phyloP scores from a whole-genome alignment of 2,329 filamentous ascomycete genomes.

The Neospermospora avenae region DNA sequence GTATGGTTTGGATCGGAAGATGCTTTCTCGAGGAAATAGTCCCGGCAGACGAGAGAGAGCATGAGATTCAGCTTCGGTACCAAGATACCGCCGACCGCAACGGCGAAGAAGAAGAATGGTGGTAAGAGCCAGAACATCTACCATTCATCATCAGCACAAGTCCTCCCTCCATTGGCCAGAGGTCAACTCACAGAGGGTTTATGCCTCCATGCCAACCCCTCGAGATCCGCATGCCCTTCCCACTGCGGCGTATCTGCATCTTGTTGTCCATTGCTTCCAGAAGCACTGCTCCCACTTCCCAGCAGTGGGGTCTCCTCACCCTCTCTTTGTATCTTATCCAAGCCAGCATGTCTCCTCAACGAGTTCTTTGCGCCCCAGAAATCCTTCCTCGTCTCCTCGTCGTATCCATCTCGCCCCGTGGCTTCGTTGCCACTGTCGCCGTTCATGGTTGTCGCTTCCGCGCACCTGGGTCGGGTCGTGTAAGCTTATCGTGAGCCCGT shows the following conservation, averaged over 20 bases:
- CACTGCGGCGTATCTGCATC: slow-evolving; percentile 37
- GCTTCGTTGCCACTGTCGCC: slow-evolving; percentile 5
- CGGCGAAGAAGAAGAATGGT: slow-evolving; percentile 75
- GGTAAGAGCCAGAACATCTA: slow-evolving; percentile 81
- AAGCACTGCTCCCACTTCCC: slow-evolving; percentile 19
- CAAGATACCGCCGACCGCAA: slow-evolving; percentile 81
- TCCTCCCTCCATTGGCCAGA: too few species aligned
- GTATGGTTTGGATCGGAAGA: slow-evolving; percentile 55
- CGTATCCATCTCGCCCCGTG: background rate
- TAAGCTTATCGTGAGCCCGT: slow-evolving; percentile 9
- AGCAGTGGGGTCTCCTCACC: slow-evolving; percentile 27
- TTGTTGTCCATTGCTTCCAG: slow-evolving; percentile 10
- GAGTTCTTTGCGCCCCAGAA: slow-evolving; percentile 28
- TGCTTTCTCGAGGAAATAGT: slow-evolving; percentile 72
- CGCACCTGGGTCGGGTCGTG: background rate
- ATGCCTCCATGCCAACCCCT: slow-evolving; percentile 58
- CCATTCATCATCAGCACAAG: slow-evolving; percentile 26
- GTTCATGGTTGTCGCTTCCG: slow-evolving; percentile 19
- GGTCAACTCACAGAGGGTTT: slow-evolving; percentile 57
- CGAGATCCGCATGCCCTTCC: slow-evolving; percentile 55
- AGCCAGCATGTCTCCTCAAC: slow-evolving; percentile 23
- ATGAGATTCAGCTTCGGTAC: slow-evolving; percentile 89
- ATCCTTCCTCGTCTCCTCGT: slow-evolving; percentile 4
- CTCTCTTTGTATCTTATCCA: slow-evolving; percentile 7
- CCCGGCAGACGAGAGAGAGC: slow-evolving; percentile 75